Percentiles rank a stretch among this genome's conserved stretches.
Conservation (phyloP, 2,329 filamentous ascomycete species). For the Diaporthe capsici region DNA sequence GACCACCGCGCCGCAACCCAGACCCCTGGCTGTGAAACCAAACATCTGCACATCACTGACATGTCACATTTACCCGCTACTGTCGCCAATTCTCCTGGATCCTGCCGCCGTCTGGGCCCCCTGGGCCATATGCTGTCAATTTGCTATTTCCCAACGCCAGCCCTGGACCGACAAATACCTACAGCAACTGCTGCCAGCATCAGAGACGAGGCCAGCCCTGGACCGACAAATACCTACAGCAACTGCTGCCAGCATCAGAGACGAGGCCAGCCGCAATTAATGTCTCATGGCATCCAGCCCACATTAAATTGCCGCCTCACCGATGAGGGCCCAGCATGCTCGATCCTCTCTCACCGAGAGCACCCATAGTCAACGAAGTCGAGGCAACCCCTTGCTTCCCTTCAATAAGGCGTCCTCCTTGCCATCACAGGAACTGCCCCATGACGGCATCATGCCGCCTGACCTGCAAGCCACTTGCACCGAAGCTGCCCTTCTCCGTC, state of each 20-base stretch:
- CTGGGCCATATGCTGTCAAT: not conserved
- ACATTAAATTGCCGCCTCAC: not conserved
- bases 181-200: not conserved
- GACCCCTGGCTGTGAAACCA: conserved; percentile 30
- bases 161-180: not conserved
- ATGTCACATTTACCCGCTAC: conserved; percentile 10
- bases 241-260: not conserved
- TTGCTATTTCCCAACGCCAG: not conserved
- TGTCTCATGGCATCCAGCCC: not conserved
- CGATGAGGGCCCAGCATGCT: not conserved
- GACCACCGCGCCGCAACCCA: conserved; percentile 15
- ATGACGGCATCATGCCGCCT: conserved; percentile 21
- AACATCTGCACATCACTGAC: conserved; percentile 32
- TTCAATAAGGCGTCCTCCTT: not conserved
- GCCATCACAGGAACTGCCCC: not conserved
- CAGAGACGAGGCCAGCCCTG: not conserved
- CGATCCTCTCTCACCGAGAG: not conserved
- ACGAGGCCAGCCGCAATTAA: not conserved
- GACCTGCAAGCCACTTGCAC: conserved; percentile 38
- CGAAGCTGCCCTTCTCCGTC: conserved; percentile 32
- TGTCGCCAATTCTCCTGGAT: not conserved
- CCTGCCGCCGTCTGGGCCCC: too few species aligned
- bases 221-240: not conserved
- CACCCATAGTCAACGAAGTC: too few species aligned
- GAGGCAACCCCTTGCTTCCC: not conserved